Evolutionary conservation across 2,329 filamentous ascomycete genomes (phyloP).

Genomic region (Diaporthe australafricana): DNA sequence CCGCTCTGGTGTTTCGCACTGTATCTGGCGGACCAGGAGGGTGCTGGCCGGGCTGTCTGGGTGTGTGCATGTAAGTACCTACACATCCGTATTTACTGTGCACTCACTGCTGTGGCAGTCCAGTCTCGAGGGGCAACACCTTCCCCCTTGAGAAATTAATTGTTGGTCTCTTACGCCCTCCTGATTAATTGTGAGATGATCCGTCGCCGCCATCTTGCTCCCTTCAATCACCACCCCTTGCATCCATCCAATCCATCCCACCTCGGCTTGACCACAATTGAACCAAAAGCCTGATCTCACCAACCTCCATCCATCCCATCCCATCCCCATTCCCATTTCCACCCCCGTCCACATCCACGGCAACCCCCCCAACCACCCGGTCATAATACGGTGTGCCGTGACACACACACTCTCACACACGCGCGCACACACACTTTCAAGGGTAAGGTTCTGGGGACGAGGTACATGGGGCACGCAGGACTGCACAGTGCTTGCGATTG

Average conservation of each 20-base stretch:
- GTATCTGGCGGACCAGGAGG: background rate
- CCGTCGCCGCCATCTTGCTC: slow-evolving; percentile 10
- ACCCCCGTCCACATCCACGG: background rate
- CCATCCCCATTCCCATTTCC: background rate
- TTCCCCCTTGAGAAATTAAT: slow-evolving; percentile 8
- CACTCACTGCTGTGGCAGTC: background rate
- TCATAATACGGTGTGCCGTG: background rate
- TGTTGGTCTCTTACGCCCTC: background rate
- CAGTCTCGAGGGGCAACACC: background rate
- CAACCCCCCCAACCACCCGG: background rate
- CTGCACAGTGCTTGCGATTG: background rate
- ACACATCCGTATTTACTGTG: background rate
- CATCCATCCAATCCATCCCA: slow-evolving; percentile 18
- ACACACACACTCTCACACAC: slow-evolving; percentile 9
- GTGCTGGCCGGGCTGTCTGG: too few species aligned
- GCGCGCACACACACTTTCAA: background rate
- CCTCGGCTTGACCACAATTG: slow-evolving; percentile 9
- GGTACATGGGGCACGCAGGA: background rate
- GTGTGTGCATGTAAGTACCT: background rate
- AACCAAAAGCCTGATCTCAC: slow-evolving; percentile 26
- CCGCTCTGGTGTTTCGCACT: slow-evolving; percentile 23
- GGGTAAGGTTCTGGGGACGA: slow-evolving; percentile 12
- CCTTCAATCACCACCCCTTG: slow-evolving; percentile 22
- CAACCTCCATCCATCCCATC: background rate
- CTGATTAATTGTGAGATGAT: slow-evolving; percentile 11